Base-by-base conservation (phyloP, 139 green algal species). In the Micractinium conductrix region DNA sequence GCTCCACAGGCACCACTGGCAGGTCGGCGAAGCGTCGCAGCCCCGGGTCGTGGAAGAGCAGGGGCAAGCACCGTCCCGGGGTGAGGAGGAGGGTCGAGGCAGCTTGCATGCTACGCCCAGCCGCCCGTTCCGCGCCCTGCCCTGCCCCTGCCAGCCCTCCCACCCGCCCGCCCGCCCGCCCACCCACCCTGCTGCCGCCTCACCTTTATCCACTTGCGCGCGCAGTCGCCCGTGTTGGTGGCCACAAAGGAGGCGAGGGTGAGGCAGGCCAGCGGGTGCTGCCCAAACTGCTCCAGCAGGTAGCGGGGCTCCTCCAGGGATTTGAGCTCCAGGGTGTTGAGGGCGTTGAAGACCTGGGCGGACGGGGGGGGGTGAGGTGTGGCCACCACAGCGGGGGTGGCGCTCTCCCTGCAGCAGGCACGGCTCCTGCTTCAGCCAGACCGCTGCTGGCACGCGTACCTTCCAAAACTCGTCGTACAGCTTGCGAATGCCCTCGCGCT, bases 381-480 rank as follows among this genome's bases (percentile, higher is more conserved):
- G 17, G 4, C 3, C 22, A 38, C 17, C n/a, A n/a, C n/a, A n/a
- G n/a, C n/a, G n/a, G n/a, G n/a, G n/a, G n/a, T n/a, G n/a, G n/a
- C n/a, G n/a, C n/a, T n/a, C n/a, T n/a, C n/a, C n/a, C n/a, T n/a
- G n/a, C n/a, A n/a, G n/a, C n/a, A n/a, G n/a, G n/a, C n/a, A n/a
- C n/a, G n/a, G n/a, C n/a, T n/a, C n/a, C n/a, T n/a, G n/a, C n/a
- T n/a, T n/a, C n/a, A n/a, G n/a, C n/a, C n/a, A n/a, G n/a, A n/a
- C n/a, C n/a, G n/a, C n/a, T n/a, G n/a, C n/a, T n/a, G n/a, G n/a
- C n/a, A n/a, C n/a, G n/a, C n/a, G n/a, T n/a, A 91, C 91, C 16
- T 73, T 83, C 96, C 96, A 99, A 91, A 93, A 98, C 84, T 98
- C 96, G 70, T 90, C 96, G 85, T 99, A 99, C 84, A 99, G 98